Base-by-base conservation (phyloP, 2,329 filamentous ascomycete genomes). In the Botrytis elliptica region DNA sequence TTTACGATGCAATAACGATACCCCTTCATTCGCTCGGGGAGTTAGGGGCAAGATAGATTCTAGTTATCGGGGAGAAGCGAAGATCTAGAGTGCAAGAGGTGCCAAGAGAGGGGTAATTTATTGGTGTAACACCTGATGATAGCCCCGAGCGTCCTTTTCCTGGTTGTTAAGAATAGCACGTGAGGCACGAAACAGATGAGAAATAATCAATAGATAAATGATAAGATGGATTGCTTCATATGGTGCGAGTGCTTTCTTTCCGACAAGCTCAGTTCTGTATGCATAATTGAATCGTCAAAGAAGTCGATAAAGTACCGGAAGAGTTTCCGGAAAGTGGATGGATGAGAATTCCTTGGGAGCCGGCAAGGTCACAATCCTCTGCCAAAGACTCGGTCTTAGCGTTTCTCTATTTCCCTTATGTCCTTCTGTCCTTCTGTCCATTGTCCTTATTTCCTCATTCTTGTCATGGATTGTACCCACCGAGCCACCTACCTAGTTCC, bases 1-100 rank as follows among this genome's bases (percentile, higher is more conserved):
- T 71, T 67, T 67, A 67, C 29, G 20, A 62, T 57, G 68, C n/a
- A 44, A 71, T 38, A 49, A 71, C n/a, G 72, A 74, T 71, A 74
- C 68, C 70, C 60, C 67, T 74, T 46, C 69, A 71, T 66, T 71
- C 72, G 68, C 62, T 71, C 42, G 52, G 68, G 72, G 46, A 42
- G 40, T 71, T 72, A 25, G 3, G 25, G 40, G 65, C 38, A 38
- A 66, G 18, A 44, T 38, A 20, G 20, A 52, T 25, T 33, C 25
- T 44, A 33, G 22, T 63, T 66, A 38, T 72, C 3, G 18, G 29
- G 9, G 18, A 46, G 66, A 46, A 40, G 25, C 38, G 36, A 42
- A n/a, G 36, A 55, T 40, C 40, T 67, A 40, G 65, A 55, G 14
- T n/a, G 10, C 36, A 67, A 55, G 46, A 12, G 4, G 40, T 20